A percentile compares a stretch with the other conserved stretches of the same genome.
Evolutionary conservation across 345 rosid species (phyloP).

Genomic region (Orychophragmus violaceus): DNA sequence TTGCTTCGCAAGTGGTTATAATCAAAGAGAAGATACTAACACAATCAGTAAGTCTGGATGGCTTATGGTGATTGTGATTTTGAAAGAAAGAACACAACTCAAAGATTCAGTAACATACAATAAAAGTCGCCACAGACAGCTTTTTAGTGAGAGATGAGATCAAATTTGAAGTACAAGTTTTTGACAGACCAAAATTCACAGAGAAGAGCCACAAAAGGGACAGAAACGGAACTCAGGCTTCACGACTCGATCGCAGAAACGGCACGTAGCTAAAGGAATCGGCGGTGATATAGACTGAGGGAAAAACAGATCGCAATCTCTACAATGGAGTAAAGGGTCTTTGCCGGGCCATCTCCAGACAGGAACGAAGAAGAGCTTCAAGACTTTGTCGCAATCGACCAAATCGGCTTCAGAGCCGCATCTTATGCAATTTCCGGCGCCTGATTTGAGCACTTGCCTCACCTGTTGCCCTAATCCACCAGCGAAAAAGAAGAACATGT

Average conservation of each 20-base stretch:
- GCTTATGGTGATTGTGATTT: background rate
- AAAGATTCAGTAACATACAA: background rate
- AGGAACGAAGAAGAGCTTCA: conserved; percentile 79
- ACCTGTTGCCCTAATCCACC: conserved; percentile 85
- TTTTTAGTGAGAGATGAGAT: background rate
- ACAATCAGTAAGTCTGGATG: background rate
- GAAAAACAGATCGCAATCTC: conserved; percentile 55
- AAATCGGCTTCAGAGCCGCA: conserved; percentile 79
- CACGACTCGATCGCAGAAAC: conserved; percentile 51
- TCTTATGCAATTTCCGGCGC: conserved; percentile 59
- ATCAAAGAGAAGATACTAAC: background rate
- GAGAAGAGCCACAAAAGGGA: conserved; percentile 72
- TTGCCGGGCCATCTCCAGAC: conserved; percentile 86
- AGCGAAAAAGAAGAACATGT: conserved; percentile 88
- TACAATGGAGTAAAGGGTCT: conserved; percentile 53
- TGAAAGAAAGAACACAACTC: background rate
- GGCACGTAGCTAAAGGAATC: conserved; percentile 38
- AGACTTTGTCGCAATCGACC: conserved; percentile 76
- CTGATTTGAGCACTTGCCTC: conserved; percentile 55
- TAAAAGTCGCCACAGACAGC: background rate
- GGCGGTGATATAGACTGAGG: conserved; percentile 38
- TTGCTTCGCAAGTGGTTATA: no score
- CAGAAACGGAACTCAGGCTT: conserved; percentile 73
- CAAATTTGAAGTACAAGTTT: background rate
- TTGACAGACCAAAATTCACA: conserved; percentile 10